These are phyloP conservation scores for Ceratobasidium sp. DNA, from an alignment of 1,284 basidiomycete genomes.

Conservation along the genomic window DNA sequence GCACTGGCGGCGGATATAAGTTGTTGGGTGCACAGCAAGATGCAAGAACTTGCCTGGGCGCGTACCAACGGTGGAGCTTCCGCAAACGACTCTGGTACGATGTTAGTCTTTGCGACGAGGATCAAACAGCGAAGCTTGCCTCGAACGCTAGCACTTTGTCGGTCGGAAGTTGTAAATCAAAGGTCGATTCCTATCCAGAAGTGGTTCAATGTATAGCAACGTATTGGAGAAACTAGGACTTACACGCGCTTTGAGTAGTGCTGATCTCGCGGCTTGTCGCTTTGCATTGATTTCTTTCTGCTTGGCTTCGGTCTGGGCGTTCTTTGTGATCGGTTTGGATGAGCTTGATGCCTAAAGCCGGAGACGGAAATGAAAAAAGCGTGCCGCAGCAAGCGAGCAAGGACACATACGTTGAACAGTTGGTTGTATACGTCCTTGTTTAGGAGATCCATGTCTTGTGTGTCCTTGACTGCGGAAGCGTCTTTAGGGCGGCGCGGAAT, in stretches of 20 bases:
- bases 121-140: conserved; percentile 27
- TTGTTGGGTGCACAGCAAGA: background rate
- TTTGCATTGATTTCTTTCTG: conserved; percentile 41
- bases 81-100: conserved; percentile 20
- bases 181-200: conserved; percentile 15
- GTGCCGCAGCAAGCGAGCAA: background rate
- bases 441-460: conserved; percentile 40
- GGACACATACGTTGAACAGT: conserved; percentile 37
- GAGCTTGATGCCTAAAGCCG: background rate
- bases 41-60: conserved; percentile 14
- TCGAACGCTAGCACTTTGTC: conserved; percentile 44
- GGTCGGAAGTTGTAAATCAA: conserved; percentile 42
- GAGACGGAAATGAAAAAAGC: background rate
- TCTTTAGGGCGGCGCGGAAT: conserved; percentile 38
- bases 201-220: background rate
- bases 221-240: background rate
- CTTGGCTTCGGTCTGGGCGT: conserved; percentile 37
- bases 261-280: conserved; percentile 35
- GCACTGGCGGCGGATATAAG: conserved; percentile 16
- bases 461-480: conserved; percentile 30
- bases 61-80: conserved; percentile 38
- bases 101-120: background rate
- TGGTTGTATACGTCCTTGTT: conserved; percentile 44
- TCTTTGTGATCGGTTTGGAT: conserved; percentile 38
- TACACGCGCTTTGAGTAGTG: conserved; percentile 36